Evolutionary conservation across 345 rosid genomes (phyloP), one percentile per base, ranked within the genome.

Genomic region (Eucalyptus sp.): DNA sequence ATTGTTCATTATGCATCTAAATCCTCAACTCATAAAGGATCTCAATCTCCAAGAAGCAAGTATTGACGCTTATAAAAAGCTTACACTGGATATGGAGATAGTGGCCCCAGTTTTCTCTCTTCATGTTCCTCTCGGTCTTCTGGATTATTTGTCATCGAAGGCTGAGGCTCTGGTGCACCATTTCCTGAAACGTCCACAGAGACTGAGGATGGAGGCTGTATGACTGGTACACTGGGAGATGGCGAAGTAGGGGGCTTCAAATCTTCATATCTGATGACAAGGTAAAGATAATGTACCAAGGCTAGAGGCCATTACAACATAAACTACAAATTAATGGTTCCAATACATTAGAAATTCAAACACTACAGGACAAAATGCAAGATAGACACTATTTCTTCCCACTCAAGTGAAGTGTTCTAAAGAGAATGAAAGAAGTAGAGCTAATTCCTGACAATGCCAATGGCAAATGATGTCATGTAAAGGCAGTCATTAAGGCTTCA

Each of bases 71-170:
- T 71, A 24, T 44, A 46, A 86, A 87, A 50, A 88, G 89, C 95
- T 93, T 90, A 96, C 97, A 93, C 93, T 90, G 97, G 87, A 89
- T 58, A 89, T 46, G 91, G 91, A 86, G 91, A 89, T 27, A 87
- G 89, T 41, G 91, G 91, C 46, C 66, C 86, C 80, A 62, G 83
- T 66, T 86, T 87, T 68, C 76, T 66, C 64, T 48, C 85, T 60
- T n/a, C 46, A 62, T 48, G 64, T 33, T 88, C 91, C 83, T 83
- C 90, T 86, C 84, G 15, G 33, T 91, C 84, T 52, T 51, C 80
- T 31, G 91, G 83, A 50, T 85, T 56, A 71, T 88, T 89, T 64
- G 90, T 60, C 56, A 90, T 51, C 31, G 46, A 24, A 48, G 91
- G 83, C 84, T 76, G 84, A 90, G 94, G 83, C 76, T 88, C 89